Evolutionary conservation across 345 rosid species (phyloP), one percentile per base, ranked within the genome.

Genomic region (Hibiscus trionum): DNA sequence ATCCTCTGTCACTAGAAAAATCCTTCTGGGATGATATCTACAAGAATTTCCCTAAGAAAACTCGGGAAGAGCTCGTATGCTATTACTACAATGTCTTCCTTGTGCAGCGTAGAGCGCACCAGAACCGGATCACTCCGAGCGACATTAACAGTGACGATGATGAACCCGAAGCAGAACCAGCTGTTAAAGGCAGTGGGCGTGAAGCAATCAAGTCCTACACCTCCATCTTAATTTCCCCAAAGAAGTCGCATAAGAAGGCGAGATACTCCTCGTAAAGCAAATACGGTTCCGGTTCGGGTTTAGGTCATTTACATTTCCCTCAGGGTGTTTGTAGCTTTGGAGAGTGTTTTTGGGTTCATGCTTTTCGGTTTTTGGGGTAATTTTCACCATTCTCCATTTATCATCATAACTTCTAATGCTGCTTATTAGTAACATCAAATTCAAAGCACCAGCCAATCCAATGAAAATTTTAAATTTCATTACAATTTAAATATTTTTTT

Each of bases 1-100:
- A 82, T 57, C 75, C 73, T 63, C 80, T 79, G 55, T 83, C 86
- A 11, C 75, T 66, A 29, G 83, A 61, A 49, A 76, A 47, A 73
- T 72, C 61, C 52, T 85, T 88, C 72, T 88, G 93, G 84, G 82
- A 85, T 42, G 78, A 81, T 73, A 77, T 87, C 56, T 60, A 52
- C 75, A 82, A 76, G 74, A 31, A 21, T 65, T 84, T 92, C 71
- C 76, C 81, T 16, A 75, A 61, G 24, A 90, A 82, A 85, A 82
- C 80, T 70, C 82, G 86, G 74, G 89, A 68, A 79, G 85, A 82
- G 27, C 74, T 95, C 33, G 92, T 88, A 57, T 80, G 93, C 78
- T 92, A 92, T 77, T 89, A 86, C 82, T 95, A 75, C 75, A 92
- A 92, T 66, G 97, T 89, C 73, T 81, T 78, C 39, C 86, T 92